A percentile compares a stretch with the other conserved stretches of the same genome.
These are phyloP conservation scores for Calamus simplicifolius DNA, from an alignment of 176 grass and related monocot genomes.

Conservation along the genomic window DNA sequence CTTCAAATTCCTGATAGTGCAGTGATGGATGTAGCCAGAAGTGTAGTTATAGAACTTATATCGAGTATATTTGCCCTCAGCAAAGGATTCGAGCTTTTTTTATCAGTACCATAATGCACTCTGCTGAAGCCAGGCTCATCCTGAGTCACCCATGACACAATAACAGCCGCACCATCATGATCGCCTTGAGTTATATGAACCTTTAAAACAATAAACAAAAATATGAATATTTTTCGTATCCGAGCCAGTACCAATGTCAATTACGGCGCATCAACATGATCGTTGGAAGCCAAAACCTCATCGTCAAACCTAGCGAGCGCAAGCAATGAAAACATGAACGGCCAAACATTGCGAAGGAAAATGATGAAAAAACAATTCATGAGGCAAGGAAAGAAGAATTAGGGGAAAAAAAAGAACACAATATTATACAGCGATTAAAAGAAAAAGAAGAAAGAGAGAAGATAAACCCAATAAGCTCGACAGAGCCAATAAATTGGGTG, in stretches of 20 bases:
- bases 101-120: slow-evolving; percentile 33
- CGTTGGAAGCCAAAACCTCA: neutral
- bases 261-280: neutral
- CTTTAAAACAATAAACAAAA: slow-evolving; percentile 8
- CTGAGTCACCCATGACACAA: slow-evolving; percentile 57
- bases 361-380: too few relatives aligned
- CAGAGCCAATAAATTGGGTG: too few relatives aligned
- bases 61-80: slow-evolving; percentile 25
- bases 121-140: slow-evolving; percentile 46
- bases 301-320: too few relatives aligned
- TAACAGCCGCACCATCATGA: slow-evolving; percentile 42
- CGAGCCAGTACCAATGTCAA: neutral
- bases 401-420: too few relatives aligned
- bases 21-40: slow-evolving; percentile 78
- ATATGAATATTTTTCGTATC: neutral
- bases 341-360: too few relatives aligned
- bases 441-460: too few relatives aligned
- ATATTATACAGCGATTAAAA: too few relatives aligned
- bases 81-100: slow-evolving; percentile 23
- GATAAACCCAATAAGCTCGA: too few relatives aligned
- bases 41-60: slow-evolving; percentile 77
- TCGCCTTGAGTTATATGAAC: slow-evolving; percentile 74
- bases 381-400: too few relatives aligned
- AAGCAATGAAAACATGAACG: too few relatives aligned
- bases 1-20: slow-evolving; percentile 33